phyloP scores from a whole-genome alignment of 2,329 filamentous ascomycete genomes.

The Arthrinium puccinioides region DNA sequence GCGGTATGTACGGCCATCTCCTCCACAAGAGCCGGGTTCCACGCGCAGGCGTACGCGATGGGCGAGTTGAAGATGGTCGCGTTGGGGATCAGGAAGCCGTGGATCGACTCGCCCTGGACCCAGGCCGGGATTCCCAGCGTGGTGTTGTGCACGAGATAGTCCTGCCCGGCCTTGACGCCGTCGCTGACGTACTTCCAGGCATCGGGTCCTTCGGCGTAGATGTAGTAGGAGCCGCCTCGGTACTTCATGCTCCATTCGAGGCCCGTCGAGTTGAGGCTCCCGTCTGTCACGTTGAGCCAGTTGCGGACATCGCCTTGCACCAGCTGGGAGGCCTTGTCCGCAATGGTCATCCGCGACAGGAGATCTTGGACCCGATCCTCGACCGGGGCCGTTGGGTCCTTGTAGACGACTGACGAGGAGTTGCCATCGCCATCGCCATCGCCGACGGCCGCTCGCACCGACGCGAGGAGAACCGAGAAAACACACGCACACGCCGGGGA shows the following conservation, averaged over 20 bases:
- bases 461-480: slow-evolving; percentile 11
- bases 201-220: slow-evolving; percentile 65
- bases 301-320: slow-evolving; percentile 65
- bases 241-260: slow-evolving; percentile 59
- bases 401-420: slow-evolving; percentile 42
- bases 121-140: slow-evolving; percentile 65
- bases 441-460: slow-evolving; percentile 8
- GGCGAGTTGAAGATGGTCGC: slow-evolving; percentile 76
- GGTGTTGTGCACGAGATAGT: slow-evolving; percentile 61
- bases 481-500: slow-evolving; percentile 6
- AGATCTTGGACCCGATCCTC: slow-evolving; percentile 61
- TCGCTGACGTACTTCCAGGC: slow-evolving; percentile 55
- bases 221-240: slow-evolving; percentile 65
- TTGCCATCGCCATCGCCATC: slow-evolving; percentile 7
- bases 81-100: slow-evolving; percentile 64
- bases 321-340: slow-evolving; percentile 66
- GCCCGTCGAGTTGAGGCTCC: slow-evolving; percentile 60
- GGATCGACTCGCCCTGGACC: slow-evolving; percentile 68
- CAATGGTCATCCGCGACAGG: slow-evolving; percentile 63
- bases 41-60: slow-evolving; percentile 65
- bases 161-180: slow-evolving; percentile 58
- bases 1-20: slow-evolving; percentile 62
- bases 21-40: slow-evolving; percentile 55
- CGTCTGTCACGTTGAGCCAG: slow-evolving; percentile 63
- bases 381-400: slow-evolving; percentile 53